Conservation (phyloP, 1,284 basidiomycete species). For the Dichomitus squalens region DNA sequence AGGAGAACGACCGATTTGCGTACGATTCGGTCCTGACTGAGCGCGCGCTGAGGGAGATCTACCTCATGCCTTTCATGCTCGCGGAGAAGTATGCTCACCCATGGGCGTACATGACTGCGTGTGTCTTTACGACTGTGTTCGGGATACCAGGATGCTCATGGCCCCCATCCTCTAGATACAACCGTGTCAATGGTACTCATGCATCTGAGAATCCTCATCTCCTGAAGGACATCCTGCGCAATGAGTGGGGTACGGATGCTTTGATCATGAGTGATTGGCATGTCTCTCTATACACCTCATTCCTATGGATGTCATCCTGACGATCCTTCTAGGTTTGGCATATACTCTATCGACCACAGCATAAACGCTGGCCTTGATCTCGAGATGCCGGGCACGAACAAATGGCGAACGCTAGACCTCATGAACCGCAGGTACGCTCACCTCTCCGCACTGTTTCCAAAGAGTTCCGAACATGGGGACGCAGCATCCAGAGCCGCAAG, state of each 20-base stretch:
- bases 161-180: slow-evolving; percentile 46
- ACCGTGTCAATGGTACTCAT: slow-evolving; percentile 74
- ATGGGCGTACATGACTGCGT: slow-evolving; percentile 77
- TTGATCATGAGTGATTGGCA: slow-evolving; percentile 81
- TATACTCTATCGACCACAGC: slow-evolving; percentile 65
- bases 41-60: slow-evolving; percentile 80
- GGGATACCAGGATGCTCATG: too few relatives aligned
- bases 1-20: slow-evolving; percentile 68
- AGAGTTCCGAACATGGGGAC: too few relatives aligned
- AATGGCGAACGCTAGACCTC: slow-evolving; percentile 68
- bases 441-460: not conserved
- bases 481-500: slow-evolving; percentile 59
- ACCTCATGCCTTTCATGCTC: slow-evolving; percentile 77
- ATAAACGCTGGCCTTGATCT: slow-evolving; percentile 80
- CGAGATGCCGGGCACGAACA: slow-evolving; percentile 78
- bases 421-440: slow-evolving; percentile 53
- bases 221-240: slow-evolving; percentile 65
- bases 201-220: slow-evolving; percentile 67
- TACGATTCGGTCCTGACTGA: slow-evolving; percentile 65
- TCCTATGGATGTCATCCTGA: not conserved
- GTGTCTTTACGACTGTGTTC: slow-evolving; percentile 32
- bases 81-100: slow-evolving; percentile 72
- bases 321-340: slow-evolving; percentile 54
- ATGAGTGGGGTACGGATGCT: slow-evolving; percentile 78
- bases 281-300: slow-evolving; percentile 4